Evolutionary conservation across 352 stramenopile genomes (phyloP).

Genomic region (Thraustotheca clavata): DNA sequence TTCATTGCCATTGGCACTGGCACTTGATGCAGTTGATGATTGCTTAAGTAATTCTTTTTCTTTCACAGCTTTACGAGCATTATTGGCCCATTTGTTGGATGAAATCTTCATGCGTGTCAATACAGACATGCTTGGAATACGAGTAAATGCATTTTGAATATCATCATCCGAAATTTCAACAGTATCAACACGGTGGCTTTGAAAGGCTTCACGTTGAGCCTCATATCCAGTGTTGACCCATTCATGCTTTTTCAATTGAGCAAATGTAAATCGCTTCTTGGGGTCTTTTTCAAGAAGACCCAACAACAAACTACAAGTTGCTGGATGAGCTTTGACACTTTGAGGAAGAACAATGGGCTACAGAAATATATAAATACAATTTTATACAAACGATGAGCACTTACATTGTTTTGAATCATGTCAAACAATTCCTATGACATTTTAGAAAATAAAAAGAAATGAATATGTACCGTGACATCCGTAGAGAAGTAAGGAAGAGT

Average conservation of each 20-base stretch:
- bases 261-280: slow-evolving; percentile 53
- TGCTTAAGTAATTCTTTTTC: slow-evolving; percentile 1
- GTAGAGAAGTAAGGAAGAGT: slow-evolving; percentile 76
- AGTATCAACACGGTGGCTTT: slow-evolving; percentile 37
- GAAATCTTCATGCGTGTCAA: slow-evolving; percentile 70
- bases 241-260: slow-evolving; percentile 54
- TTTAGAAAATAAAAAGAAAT: too few relatives aligned
- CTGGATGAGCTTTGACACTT: background rate
- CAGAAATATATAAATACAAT: slow-evolving; percentile 30
- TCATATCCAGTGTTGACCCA: slow-evolving; percentile 58
- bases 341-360: slow-evolving; percentile 28
- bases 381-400: slow-evolving; percentile 28
- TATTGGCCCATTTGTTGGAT: slow-evolving; percentile 68
- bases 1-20: background rate
- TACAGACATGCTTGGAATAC: slow-evolving; percentile 61
- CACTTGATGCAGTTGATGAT: background rate
- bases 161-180: slow-evolving; percentile 56
- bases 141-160: slow-evolving; percentile 55
- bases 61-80: slow-evolving; percentile 41
- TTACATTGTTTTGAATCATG: slow-evolving; percentile 51
- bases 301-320: slow-evolving; percentile 35
- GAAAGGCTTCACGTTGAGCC: slow-evolving; percentile 34
- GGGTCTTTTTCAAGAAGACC: slow-evolving; percentile 70
- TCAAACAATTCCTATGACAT: slow-evolving; percentile 49
- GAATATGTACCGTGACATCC: slow-evolving; percentile 39